Base-by-base conservation (phyloP, 495 filamentous ascomycete species). In the Friedmanniomyces endolithicus region DNA sequence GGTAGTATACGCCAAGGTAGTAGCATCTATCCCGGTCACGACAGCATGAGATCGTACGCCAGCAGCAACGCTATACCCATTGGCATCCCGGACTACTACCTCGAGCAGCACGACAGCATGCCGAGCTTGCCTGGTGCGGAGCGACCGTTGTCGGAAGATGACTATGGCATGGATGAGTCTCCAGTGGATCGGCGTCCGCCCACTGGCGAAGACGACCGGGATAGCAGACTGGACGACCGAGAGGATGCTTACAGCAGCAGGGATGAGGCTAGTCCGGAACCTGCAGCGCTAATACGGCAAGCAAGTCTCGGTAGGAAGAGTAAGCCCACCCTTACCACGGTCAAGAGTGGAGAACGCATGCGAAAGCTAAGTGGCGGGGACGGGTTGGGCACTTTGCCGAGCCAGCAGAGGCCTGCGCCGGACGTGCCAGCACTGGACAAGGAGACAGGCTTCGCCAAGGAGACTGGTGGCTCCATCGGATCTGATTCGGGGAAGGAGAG, bases 11-110 rank as follows among this genome's bases (percentile, higher is more conserved):
- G 57, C 11, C 41, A 45, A 14, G 35, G 17, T 9, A 45, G 40
- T 47, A 56, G 40, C 48, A 31, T 49, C 35, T 40, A 19, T 6
- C 16, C n/a, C 16, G 43, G 37, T 20, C 57, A 50, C 52, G 53
- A 61, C 22, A 48, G 46, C 45, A 40, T 46, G 40, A 43, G 40
- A 34, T 90, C 87, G 0, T 86, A 83, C 63, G 87, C 87, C 8
- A 94, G 89, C 7, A 94, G 87, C 66, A 78, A 80, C 50, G 85
- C 79, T 0, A 86, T 94, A 52, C 87, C 88, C 1, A 75, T 78
- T n/a, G 58, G 63, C 31, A 55, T 50, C 12, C 57, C 60, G 9
- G 63, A 65, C 17, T 68, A 59, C 50, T 69, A 67, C 50, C 33
- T 66, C 17, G 58, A 67, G 39, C 46, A 60, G n/a, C 44, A 39